Evolutionary conservation across 164 flowering plant genomes (phyloP), one percentile per base, ranked within the genome.

Genomic region (Kalanchoe fedtschenkoi): DNA sequence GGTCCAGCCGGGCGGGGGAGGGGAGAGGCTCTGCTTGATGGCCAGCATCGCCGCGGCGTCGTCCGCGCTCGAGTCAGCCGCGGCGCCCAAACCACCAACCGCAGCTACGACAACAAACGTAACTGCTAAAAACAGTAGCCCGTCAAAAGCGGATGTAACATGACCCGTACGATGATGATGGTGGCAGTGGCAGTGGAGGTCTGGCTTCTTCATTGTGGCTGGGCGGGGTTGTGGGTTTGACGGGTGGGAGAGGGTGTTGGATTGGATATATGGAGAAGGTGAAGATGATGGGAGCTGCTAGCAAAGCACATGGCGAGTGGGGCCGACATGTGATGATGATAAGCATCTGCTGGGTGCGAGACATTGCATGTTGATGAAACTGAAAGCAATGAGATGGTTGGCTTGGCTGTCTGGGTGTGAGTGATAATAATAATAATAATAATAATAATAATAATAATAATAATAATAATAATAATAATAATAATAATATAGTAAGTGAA

Each of bases 1-100:
- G 26, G 85, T 66, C 91, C 95, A 89, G 0, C 75, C 80, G 22
- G 41, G 30, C 10, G 30, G 55, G 10, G 55, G 30, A 24, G 30
- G 3, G 1, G 29, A 14, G 15, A 51, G 10, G 30, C 30, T 51
- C 4, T 6, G 15, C 5, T 51, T 51, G 15, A 24, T 8, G 1
- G 30, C 14, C 3, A 51, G 55, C 14, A 51, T 1, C 10, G 51
- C 51, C 21, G 51, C 22, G 2, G 51, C 51, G 9, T 44, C 51
- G 21, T 55, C 59, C 5, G 34, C 32, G n/a, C n/a, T n/a, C n/a
- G n/a, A n/a, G n/a, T n/a, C n/a, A n/a, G 51, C 22, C 1, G 51
- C 51, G 9, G n/a, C 51, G 21, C 29, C 59, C 5, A 19, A 11
- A 13, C 2, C 19, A 8, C 1, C 13, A 11, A 0, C 19, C 7